A percentile compares a stretch with the other conserved stretches of the same genome.
These are phyloP conservation scores for Coemansia erecta DNA, from an alignment of 192 early-diverging fungal genomes.

Conservation along the genomic window DNA sequence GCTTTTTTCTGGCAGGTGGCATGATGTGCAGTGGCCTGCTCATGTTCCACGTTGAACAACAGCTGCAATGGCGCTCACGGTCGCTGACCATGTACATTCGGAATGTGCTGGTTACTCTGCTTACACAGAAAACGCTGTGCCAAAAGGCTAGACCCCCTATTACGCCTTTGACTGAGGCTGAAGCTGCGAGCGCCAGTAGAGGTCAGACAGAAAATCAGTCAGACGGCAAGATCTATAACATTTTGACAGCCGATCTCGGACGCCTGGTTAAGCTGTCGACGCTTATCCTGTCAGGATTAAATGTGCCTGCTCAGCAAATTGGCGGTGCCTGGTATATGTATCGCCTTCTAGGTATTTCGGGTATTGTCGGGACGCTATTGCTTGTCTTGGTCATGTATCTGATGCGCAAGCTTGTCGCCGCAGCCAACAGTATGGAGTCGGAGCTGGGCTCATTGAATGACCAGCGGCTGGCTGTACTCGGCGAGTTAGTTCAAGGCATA, in stretches of 20 bases:
- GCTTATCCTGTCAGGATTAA: constrained; percentile 53
- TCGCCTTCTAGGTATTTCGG: constrained; percentile 71
- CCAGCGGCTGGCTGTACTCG: constrained; percentile 70
- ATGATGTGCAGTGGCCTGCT: constrained; percentile 53
- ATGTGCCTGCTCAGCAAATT: constrained; percentile 60
- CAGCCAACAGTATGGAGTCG: constrained; percentile 56
- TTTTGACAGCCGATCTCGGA: constrained; percentile 64
- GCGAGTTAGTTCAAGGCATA: constrained; percentile 82
- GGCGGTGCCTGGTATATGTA: constrained; percentile 70
- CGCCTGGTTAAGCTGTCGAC: constrained; percentile 54
- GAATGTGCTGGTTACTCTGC: constrained; percentile 57
- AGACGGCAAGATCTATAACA: constrained; percentile 63
- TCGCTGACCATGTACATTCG: constrained; percentile 56
- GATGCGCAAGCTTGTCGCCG: constrained; percentile 49
- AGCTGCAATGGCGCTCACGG: constrained; percentile 63
- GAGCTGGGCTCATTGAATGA: constrained; percentile 61
- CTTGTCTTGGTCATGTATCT: constrained; percentile 60
- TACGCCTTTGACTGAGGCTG: constrained; percentile 31
- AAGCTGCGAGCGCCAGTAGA: constrained; percentile 7
- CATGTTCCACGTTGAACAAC: constrained; percentile 52
- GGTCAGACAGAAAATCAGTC: constrained; percentile 18
- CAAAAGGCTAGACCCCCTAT: constrained; percentile 40
- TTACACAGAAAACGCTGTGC: constrained; percentile 61
- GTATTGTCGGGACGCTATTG: constrained; percentile 68
- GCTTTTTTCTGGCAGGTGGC: constrained; percentile 57